Evolutionary conservation across 495 filamentous ascomycete genomes (phyloP).

Genomic region (Xeromyces bisporus): DNA sequence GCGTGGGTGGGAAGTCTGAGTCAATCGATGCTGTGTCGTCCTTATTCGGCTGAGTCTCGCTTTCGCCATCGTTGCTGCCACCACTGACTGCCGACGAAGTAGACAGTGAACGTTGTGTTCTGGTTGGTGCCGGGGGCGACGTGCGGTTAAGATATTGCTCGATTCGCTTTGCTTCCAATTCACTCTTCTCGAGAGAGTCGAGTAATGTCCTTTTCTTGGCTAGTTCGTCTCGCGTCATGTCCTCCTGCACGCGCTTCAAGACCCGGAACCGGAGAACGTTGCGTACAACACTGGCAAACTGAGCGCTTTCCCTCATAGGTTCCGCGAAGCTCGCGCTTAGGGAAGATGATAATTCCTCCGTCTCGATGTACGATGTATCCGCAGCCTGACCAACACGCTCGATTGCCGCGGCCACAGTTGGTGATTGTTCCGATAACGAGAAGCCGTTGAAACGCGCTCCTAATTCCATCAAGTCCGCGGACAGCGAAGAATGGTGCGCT

Average conservation of each 20-base stretch:
- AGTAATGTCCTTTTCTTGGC: constrained; percentile 62
- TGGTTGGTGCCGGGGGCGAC: constrained; percentile 25
- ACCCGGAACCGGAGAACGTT: constrained; percentile 74
- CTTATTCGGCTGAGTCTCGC: constrained; percentile 16
- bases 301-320: constrained; percentile 90
- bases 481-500: constrained; percentile 61
- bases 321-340: constrained; percentile 85
- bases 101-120: constrained; percentile 50
- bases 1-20: constrained; percentile 85
- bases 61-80: constrained; percentile 26
- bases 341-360: constrained; percentile 70
- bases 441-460: constrained; percentile 95
- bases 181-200: constrained; percentile 72
- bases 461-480: constrained; percentile 79
- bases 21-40: constrained; percentile 74
- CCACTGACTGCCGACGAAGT: constrained; percentile 33
- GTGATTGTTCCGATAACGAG: constrained; percentile 76
- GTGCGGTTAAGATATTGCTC: constrained; percentile 75
- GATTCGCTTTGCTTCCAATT: constrained; percentile 78
- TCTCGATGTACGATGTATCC: constrained; percentile 90
- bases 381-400: constrained; percentile 89
- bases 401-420: constrained; percentile 78
- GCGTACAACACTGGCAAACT: constrained; percentile 89
- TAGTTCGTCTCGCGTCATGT: constrained; percentile 88
- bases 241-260: constrained; percentile 85